A percentile compares a stretch with the other conserved stretches of the same genome.
Conservation (phyloP, 148 eudicot genomes). For the Nyssa sinensis region DNA sequence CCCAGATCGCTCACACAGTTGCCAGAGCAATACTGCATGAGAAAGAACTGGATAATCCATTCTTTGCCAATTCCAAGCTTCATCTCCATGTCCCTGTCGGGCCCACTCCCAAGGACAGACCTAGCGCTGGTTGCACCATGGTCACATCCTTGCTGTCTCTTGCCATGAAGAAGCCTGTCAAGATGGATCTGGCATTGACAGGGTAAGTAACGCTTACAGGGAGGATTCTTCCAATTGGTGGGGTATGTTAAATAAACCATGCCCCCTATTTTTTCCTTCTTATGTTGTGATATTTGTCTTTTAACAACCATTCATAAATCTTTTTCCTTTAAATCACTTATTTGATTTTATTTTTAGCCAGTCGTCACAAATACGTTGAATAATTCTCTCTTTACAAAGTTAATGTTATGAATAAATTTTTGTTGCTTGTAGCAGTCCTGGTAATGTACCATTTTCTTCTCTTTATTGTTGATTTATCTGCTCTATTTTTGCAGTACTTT, state of each 20-base stretch:
- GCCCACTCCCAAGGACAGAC: constrained; percentile 98
- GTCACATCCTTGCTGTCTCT: constrained; percentile 88
- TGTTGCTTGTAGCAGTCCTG: too few species aligned
- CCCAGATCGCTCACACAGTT: constrained; percentile 91
- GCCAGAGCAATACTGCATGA: constrained; percentile 66
- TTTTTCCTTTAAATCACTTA: too few species aligned
- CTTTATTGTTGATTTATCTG: too few species aligned
- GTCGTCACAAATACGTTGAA: too few species aligned
- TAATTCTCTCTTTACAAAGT: too few species aligned
- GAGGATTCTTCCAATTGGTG: constrained; percentile 96
- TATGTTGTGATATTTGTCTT: too few species aligned
- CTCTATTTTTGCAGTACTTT: too few species aligned
- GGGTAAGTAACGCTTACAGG: constrained; percentile 98
- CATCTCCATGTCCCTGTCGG: constrained; percentile 99
- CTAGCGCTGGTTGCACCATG: constrained; percentile 99
- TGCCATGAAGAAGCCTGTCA: constrained; percentile 77
- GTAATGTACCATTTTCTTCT: too few species aligned
- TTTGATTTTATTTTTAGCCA: too few species aligned
- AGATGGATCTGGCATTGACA: constrained; percentile 93
- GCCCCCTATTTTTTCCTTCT: too few species aligned
- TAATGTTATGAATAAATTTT: too few species aligned
- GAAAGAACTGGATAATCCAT: constrained; percentile 57
- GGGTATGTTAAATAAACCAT: constrained; percentile 59
- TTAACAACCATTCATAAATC: too few species aligned
- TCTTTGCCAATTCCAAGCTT: constrained; percentile 74